Base-by-base conservation (phyloP, 768 basidiomycete species). In the Cantharellus cinnabarinus region DNA sequence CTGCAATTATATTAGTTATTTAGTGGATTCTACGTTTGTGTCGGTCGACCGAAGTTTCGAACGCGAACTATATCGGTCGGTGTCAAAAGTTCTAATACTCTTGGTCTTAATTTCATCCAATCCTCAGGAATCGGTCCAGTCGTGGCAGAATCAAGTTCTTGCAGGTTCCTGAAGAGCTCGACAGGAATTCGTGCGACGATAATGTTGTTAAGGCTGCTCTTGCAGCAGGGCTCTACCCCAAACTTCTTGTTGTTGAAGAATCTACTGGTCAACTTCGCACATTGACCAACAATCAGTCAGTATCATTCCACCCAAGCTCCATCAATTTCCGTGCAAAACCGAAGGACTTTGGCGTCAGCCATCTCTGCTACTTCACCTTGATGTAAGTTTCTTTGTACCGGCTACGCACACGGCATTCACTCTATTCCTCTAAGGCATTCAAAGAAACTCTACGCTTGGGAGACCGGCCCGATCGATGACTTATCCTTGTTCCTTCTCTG, bases 401-500 rank as follows among this genome's bases (percentile, higher is more conserved):
- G 50, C n/a, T 58, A 57, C 65, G 61, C 62, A 10, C 44, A 10
- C 44, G 44, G 10, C 44, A 29, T 10, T 10, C 59, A 58, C n/a
- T 62, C 56, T 61, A 61, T 56, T 57, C 60, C 59, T 40, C 61
- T 52, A 58, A 90, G 90, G 89, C 89, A 90, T 67, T 93, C 91
- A 4, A 95, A 89, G 71, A 89, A 81, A 68, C 70, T 93, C 37
- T 94, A 89, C 70, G 86, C 78, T 15, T 95, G 90, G 90, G 94
- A 98, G 69, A 89, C 85, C 0, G 82, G 88, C 3, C 87, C 90
- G 3, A 79, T 87, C 4, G 87, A 95, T 62, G 88, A 94, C 64
- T 69, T 86, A 37, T 79, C 88, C 3, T 68, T 98, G 57, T 66
- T 89, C 37, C 72, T 97, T 15, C 71, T 97, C 0, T 97, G 91